Base-by-base conservation (phyloP, 2,329 filamentous ascomycete genomes). In the Alternaria solani region DNA sequence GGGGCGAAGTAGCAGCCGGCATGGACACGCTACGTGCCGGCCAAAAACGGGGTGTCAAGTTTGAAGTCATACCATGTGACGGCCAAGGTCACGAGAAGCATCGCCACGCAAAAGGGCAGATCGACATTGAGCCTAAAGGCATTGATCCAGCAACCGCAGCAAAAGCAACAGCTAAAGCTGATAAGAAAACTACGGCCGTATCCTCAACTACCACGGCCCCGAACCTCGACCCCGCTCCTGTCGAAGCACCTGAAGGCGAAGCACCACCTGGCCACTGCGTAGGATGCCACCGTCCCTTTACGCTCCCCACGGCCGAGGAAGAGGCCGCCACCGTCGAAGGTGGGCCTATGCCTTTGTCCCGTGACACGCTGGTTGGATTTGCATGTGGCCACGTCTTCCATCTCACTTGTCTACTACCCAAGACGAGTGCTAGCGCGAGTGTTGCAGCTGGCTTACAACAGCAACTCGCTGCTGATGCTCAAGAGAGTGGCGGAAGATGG, bases 31-130 rank as follows among this genome's bases (percentile, higher is more conserved):
- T 98, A 20, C 88, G 94, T 0, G 87, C 84, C 14, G 93, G 94
- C 0, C 92, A 96, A 75, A 88, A 90, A 51, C 91, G 89, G 66
- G 95, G 91, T 0, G 92, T 99, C 74, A 96, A 94, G 72, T 98
- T 98, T 69, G 91, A 96, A 67, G 87, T 97, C 7, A 77, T 85
- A 2, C 74, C 70, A 3, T 76, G 72, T 55, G 67, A 84, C 9
- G 82, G 84, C 53, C 64, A 65, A 28, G 16, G 46, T 51, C 43
- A 59, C 48, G 60, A 58, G 51, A 67, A 55, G 55, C 61, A 59
- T 44, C 53, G 53, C n/a, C 62, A 59, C 9, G 49, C 51, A 8
- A 61, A 66, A 14, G 69, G 68, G 42, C 68, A 73, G 52, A 18
- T 75, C 16, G 73, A 76, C 26, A 57, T 77, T 20, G 58, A 68